Base-by-base conservation (phyloP, 306 rosid species). In the Abrus pulchellus region DNA sequence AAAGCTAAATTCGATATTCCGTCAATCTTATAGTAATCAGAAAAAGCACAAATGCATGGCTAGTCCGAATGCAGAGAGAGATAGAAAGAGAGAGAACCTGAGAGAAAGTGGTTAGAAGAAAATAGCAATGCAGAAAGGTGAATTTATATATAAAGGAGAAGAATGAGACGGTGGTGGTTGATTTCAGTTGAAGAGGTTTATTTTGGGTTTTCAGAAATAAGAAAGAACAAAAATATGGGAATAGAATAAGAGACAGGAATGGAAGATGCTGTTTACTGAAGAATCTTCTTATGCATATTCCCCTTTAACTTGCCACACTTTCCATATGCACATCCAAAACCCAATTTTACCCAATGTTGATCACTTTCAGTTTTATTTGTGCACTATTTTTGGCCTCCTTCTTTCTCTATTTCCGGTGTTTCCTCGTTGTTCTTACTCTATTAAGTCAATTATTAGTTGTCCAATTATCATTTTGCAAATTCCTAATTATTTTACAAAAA, bases 261-360 rank as follows among this genome's bases (percentile, higher is more conserved):
- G 76, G 85, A 80, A 88, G 94, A 90, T 87, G 87, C 94, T 86
- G 41, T 57, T 69, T 75, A 74, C 50, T 7, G 50, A 54, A 74
- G 97, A 90, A 92, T 92, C 84, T 88, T 88, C 89, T 49, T 1
- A 72, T 86, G 94, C 82, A 92, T 90, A 92, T 92, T 91, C 97
- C 43, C 48, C 1, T 32, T 44, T 20, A 61, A 11, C 40, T 4
- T 3, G 9, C 52, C 52, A 47, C 52, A 6, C 12, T 47, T 43
- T 43, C 43, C 71, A 36, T 53, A 7, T 4, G 53, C 72, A 7
- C 0, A 29, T 43, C 41, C 28, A 68, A 68, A 68, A 45, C 74
- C 74, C 41, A 29, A 68, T 44, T 45, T 27, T 45, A 29, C 56
- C 74, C 74, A 28, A 44, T 43, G 9, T 43, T 9, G 1, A 29